phyloP scores from a whole-genome alignment of 768 basidiomycete species.

The Serpula lacrymans region DNA sequence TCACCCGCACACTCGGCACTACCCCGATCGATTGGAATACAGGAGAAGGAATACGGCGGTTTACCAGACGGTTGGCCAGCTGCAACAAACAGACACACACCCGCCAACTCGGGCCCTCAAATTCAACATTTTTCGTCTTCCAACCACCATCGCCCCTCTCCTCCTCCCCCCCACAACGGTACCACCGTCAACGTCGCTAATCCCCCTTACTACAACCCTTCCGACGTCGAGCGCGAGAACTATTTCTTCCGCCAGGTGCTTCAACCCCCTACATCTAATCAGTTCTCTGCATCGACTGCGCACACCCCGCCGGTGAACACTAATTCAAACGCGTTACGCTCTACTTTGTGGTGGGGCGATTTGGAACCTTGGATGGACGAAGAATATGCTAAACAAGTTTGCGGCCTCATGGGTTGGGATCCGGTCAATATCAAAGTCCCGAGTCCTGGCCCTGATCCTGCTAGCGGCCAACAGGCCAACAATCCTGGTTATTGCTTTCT shows the following conservation, averaged over 20 bases:
- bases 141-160: conserved; percentile 44
- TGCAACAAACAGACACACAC: conserved; percentile 32
- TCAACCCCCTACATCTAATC: conserved; percentile 16
- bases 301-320: conserved; percentile 23
- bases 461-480: conserved; percentile 64
- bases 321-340: conserved; percentile 37
- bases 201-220: conserved; percentile 11
- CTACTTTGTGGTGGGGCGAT: conserved; percentile 82
- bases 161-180: conserved; percentile 21
- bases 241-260: conserved; percentile 12
- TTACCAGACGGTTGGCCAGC: conserved; percentile 28
- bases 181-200: conserved; percentile 18
- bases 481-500: conserved; percentile 89
- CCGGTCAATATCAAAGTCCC: conserved; percentile 72
- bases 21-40: conserved; percentile 34
- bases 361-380: conserved; percentile 98
- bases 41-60: conserved; percentile 34
- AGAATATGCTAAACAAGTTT: conserved; percentile 89
- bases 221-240: conserved; percentile 19
- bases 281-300: conserved; percentile 9
- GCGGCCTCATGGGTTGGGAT: conserved; percentile 85
- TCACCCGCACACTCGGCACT: conserved; percentile 24
- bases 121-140: conserved; percentile 34
- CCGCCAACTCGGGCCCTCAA: conserved; percentile 18
- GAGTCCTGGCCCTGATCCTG: conserved; percentile 52